These are phyloP conservation scores for Isabelozyma heimii DNA, from an alignment of 805 yeast species.

Conservation along the genomic window DNA sequence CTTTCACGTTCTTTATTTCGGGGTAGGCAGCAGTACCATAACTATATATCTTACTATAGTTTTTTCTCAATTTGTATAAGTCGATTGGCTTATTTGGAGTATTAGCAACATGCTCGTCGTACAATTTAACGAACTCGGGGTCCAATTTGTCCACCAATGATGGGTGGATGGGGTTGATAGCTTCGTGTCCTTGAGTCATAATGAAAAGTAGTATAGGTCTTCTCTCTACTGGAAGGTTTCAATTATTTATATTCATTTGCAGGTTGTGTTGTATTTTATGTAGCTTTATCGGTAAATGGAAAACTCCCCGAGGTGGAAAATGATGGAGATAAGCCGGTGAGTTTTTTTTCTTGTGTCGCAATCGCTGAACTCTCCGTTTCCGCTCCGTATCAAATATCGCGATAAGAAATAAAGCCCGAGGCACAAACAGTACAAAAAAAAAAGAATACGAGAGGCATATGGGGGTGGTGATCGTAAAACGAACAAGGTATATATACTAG, in stretches of 20 bases:
- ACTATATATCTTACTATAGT: constrained; percentile 34
- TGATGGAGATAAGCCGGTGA: background rate
- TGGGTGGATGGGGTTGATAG: constrained; percentile 21
- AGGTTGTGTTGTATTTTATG: background rate
- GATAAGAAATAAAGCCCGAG: background rate
- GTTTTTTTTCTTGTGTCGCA: background rate
- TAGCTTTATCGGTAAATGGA: background rate
- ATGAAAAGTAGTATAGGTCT: constrained; percentile 8
- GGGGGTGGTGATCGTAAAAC: background rate
- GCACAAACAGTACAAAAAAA: background rate
- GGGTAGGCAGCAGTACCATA: constrained; percentile 30
- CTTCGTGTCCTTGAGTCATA: constrained; percentile 12
- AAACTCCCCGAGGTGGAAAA: background rate
- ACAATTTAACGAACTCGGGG: constrained; percentile 34
- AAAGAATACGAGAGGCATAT: background rate
- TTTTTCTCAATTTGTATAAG: constrained; percentile 21
- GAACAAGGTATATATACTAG: background rate
- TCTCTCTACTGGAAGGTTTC: constrained; percentile 10
- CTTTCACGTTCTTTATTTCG: constrained; percentile 19
- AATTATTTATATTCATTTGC: background rate
- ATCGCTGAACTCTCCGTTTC: background rate
- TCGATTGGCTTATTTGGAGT: constrained; percentile 26
- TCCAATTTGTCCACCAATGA: constrained; percentile 24
- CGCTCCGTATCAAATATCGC: background rate
- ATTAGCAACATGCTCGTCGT: constrained; percentile 21